Base-by-base conservation (phyloP, 768 basidiomycete species). In the Cyclocybe aegerita region DNA sequence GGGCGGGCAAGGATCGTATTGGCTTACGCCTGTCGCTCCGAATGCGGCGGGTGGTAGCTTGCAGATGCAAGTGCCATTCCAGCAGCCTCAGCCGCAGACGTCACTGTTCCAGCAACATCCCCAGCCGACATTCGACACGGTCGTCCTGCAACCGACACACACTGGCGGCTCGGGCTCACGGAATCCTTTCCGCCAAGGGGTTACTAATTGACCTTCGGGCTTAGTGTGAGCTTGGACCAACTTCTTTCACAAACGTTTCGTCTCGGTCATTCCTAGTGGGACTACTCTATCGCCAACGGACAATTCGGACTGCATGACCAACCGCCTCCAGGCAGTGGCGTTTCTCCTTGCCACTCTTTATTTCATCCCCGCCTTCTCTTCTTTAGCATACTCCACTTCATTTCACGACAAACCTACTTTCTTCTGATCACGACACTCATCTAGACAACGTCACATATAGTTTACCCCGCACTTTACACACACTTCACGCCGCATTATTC, bases 1-100 rank as follows among this genome's bases (percentile, higher is more conserved):
- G n/a, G 48, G 45, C 37, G 50, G 53, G 11, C 70, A 69, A 50
- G 75, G 71, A 33, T 62, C 72, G 48, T 69, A 73, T 60, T 73
- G 72, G 76, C 41, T 60, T 39, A 51, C 57, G 36, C 60, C 62
- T 39, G 58, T 58, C 40, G 43, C 39, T 23, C 49, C 55, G 44
- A 48, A 52, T 43, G 45, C 54, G 43, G 40, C 42, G 30, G 50
- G 49, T 34, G 39, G 48, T 4, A 23, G 4, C 23, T 23, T 23
- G 23, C 23, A 23, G 33, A 35, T 49, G 11, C 52, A 40, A 15
- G 14, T 37, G 49, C 17, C 39, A 6, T 38, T 44, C 41, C 47
- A 49, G 29, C 57, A 52, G 33, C 41, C 34, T 17, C 50, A 49
- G 40, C 50, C 39, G 16, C 50, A 56, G 33, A 34, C 35, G 35